Base-by-base conservation (phyloP, 495 filamentous ascomycete genomes). In the Penicilliopsis zonata region DNA sequence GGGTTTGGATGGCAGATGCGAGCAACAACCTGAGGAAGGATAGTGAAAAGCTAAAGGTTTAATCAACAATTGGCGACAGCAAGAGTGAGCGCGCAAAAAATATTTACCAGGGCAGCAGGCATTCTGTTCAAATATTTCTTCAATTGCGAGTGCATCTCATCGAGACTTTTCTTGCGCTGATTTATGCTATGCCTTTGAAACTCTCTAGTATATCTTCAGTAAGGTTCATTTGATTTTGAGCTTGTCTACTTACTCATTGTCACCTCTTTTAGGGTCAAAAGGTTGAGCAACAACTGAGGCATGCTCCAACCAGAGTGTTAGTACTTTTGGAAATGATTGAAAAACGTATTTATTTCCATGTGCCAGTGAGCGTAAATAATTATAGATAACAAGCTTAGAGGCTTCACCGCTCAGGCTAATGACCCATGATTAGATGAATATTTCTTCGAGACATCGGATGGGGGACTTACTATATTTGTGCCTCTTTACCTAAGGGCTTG, bases 291-390 rank as follows among this genome's bases (percentile, higher is more conserved):
- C 68, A 28, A 80, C 75, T 5, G 76, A 74, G 3, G 85, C 87
- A 34, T 96, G 69, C 48, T 95, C 90, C 18, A 96, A 65, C 86
- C 90, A 99, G 10, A 99, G 65, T 0, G 92, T 96, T 15, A 99
- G 49, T 13, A 94, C 61, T 31, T 87, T 78, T 8, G 90, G 90
- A 18, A 99, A 61, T 0, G 86, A 94, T 46, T 95, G 85, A 42
- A 87, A 92, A 14, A 93, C 74, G 51, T 96, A 95, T 57, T 96
- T 99, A 22, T 81, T 82, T 5, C 90, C 90, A 47, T 76, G 87
- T 13, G 69, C 72, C 24, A 95, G 66, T 15, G 88, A 88, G 31
- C 90, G 73, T 26, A 94, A 57, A 46, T 88, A 95, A 46, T 92
- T 94, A 43, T 95, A 85, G 39, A 94, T 79, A 17, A 96, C 83